Conservation (phyloP, 805 yeast species). For the Barnettozyma wickerhamii region DNA sequence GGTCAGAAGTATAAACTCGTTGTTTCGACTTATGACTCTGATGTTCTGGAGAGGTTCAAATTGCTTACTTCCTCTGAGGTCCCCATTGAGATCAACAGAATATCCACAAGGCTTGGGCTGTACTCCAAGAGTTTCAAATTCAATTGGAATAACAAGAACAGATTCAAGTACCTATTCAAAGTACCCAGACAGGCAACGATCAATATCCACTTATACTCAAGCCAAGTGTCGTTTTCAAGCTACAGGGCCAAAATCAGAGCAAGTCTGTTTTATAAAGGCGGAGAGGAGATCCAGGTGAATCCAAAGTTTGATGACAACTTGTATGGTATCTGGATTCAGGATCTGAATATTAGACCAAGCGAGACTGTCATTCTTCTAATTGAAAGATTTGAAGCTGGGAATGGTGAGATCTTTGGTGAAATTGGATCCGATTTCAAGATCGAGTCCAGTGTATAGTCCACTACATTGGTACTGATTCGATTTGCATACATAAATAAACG, state of each 20-base stretch:
- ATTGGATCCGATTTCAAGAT: constrained; percentile 31
- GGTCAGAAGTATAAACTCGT: constrained; percentile 42
- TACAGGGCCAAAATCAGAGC: constrained; percentile 46
- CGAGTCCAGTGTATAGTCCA: no score
- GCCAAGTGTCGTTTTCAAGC: constrained; percentile 6
- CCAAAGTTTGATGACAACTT: constrained; percentile 36
- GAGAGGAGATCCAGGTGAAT: constrained; percentile 40
- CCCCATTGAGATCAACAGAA: constrained; percentile 12
- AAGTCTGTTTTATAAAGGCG: constrained; percentile 39
- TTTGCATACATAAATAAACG: no score
- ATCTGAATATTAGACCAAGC: constrained; percentile 13
- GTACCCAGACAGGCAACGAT: constrained; percentile 18
- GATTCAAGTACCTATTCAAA: constrained; percentile 32
- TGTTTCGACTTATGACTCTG: constrained; percentile 40
- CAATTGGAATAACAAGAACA: constrained; percentile 37
- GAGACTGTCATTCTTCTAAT: constrained; percentile 35
- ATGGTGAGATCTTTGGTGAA: constrained; percentile 34
- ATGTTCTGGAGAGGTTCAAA: constrained; percentile 27
- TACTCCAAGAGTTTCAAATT: constrained; percentile 26
- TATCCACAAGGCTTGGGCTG: constrained; percentile 32
- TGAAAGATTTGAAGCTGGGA: constrained; percentile 48
- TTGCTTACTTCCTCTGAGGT: constrained; percentile 29
- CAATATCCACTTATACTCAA: constrained; percentile 18
- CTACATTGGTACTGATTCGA: no score
- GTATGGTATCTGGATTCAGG: constrained; percentile 37